Percentiles rank a stretch among this genome's conserved stretches.
Conservation (phyloP, 2,329 filamentous ascomycete species). For the Zarea fungicola region DNA sequence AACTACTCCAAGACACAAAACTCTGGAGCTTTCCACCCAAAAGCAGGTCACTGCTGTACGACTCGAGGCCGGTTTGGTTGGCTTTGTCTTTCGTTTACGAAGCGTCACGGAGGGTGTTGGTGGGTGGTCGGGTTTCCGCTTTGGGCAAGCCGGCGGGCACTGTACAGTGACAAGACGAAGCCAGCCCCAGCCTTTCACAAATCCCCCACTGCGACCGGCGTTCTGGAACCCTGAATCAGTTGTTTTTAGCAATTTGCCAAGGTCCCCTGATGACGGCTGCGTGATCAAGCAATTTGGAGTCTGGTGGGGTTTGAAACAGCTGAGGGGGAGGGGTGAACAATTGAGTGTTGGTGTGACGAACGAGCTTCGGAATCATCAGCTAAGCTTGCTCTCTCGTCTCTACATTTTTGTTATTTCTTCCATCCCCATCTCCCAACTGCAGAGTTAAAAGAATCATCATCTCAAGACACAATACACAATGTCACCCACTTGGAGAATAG, state of each 20-base stretch:
- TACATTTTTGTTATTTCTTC: neutral
- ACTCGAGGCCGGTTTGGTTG: no score
- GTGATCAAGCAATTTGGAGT: constrained; percentile 4
- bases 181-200: constrained; percentile 10
- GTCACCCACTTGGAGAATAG: constrained; percentile 47
- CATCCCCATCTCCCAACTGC: neutral
- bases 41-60: neutral
- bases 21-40: constrained; percentile 9
- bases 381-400: neutral
- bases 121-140: constrained; percentile 13
- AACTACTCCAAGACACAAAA: neutral
- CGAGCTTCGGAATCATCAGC: constrained; percentile 7
- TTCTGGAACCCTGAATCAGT: constrained; percentile 10
- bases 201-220: neutral
- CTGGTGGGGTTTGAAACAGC: constrained; percentile 6
- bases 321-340: constrained; percentile 5
- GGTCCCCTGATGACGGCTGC: constrained; percentile 8
- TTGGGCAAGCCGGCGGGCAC: constrained; percentile 13
- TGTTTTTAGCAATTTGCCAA: neutral
- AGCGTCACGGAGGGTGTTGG: neutral
- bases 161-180: neutral
- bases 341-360: neutral
- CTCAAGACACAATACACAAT: constrained; percentile 25
- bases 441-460: no score
- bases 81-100: neutral